Evolutionary conservation across 2,329 filamentous ascomycete species (phyloP).

Genomic region (Colletotrichum sp.): DNA sequence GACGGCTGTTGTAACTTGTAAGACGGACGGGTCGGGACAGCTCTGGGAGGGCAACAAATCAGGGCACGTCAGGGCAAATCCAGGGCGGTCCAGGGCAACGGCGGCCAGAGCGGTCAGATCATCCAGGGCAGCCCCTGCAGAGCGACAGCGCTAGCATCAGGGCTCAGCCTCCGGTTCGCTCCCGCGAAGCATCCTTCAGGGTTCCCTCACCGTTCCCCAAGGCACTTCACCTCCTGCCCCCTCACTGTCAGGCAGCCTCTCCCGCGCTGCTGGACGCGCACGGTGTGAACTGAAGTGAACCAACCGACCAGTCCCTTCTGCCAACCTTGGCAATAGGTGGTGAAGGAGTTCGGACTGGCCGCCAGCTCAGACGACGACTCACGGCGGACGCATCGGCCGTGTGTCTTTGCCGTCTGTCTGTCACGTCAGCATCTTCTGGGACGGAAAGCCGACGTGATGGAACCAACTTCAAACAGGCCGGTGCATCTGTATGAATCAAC

Average conservation of each 20-base stretch:
- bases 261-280: not conserved
- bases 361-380: not conserved
- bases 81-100: not conserved
- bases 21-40: not conserved
- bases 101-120: not conserved
- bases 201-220: not conserved
- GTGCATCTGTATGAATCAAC: not conserved
- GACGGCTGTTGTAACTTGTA: not conserved
- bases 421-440: not conserved
- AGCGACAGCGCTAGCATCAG: not conserved
- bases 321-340: not conserved
- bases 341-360: conserved; percentile 8
- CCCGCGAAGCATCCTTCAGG: not conserved
- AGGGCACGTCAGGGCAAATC: not conserved
- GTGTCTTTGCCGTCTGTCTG: not conserved
- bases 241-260: not conserved
- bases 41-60: not conserved
- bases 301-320: not conserved
- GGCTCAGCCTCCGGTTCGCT: not conserved
- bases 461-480: conserved; percentile 3
- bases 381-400: not conserved
- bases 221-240: not conserved
- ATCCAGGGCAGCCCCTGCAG: not conserved
- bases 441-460: not conserved
- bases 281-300: not conserved